phyloP scores from a whole-genome alignment of 257 asterid species.

The Solanum corneliomulleri region DNA sequence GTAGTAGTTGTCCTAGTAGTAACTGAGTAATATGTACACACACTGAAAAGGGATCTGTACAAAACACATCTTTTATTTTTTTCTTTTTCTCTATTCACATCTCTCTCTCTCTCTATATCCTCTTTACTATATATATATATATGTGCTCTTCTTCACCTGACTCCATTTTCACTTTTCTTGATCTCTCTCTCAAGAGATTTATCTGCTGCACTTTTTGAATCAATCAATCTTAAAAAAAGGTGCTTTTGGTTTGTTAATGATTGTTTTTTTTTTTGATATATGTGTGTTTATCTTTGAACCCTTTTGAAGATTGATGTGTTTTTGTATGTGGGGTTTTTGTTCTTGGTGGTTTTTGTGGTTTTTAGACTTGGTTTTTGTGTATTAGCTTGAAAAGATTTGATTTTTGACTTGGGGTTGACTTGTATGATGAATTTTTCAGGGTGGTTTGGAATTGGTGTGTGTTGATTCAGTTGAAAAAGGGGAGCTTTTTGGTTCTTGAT shows the following conservation, averaged over 20 bases:
- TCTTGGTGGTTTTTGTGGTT: background rate
- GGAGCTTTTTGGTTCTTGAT: conserved; percentile 4
- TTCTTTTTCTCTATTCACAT: background rate
- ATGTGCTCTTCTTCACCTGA: background rate
- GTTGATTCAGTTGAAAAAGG: background rate
- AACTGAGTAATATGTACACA: background rate
- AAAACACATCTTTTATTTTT: background rate
- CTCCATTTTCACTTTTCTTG: background rate
- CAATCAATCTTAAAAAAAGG: background rate
- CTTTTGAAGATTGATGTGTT: background rate
- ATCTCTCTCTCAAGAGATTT: background rate
- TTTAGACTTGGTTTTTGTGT: background rate
- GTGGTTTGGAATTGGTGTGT: background rate
- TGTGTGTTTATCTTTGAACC: background rate
- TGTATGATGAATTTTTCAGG: background rate
- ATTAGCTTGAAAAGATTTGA: background rate
- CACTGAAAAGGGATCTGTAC: conserved; percentile 1
- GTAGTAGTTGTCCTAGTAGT: background rate
- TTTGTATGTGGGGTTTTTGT: background rate
- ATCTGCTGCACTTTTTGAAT: background rate
- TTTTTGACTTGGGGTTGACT: conserved; percentile 8
- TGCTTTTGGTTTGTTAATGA: background rate
- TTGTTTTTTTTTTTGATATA: background rate
- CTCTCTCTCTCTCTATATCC: background rate
- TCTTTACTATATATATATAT: background rate